Evolutionary conservation across 23 red algal genomes (phyloP), one percentile per base, ranked within the genome.

Genomic region (Gracilaria vermiculophylla): DNA sequence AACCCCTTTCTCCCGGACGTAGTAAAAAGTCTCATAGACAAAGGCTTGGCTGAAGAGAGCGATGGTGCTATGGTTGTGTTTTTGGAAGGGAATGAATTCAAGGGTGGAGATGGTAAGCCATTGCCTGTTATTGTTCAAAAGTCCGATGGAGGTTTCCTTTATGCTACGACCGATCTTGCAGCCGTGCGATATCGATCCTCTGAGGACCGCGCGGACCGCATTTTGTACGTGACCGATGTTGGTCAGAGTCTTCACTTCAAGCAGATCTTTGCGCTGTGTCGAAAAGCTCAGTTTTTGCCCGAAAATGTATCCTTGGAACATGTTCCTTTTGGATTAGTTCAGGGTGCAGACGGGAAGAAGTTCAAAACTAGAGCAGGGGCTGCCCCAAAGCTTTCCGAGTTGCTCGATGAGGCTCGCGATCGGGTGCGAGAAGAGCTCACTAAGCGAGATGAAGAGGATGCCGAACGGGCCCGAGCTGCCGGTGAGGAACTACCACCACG

Each of bases 281-380:
- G 93, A 33, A 83, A 94, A 41, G 87, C 83, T 16, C 87, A 89
- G 17, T 45, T 98, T 29, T 62, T 80, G 35, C 86, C 86, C 8
- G 74, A 70, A 21, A n/a, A 76, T 65, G 97, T 93, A 21, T 72
- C 82, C 29, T 27, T 99, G 20, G 97, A 95, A 79, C 97, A 99
- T 45, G 97, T 99, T 64, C 97, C 97, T 6, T 99, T 99, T 55
- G 97, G 97, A 23, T 50, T 99, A 58, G 97, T 99, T 2, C 92
- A 91, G 65, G 94, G 97, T 50, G 92, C 94, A 29, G 97, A 96
- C 66, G 97, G 97, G 62, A 99, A 99, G 67, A 99, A 99, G 83
- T 99, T 99, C 84, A 99, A 99, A 75, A 99, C 97, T 11, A 78
- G 97, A 16, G 86, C 93, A 14, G 97, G 97, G 6, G 97, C 92